These are phyloP conservation scores for Pyropia haitanensis DNA, from an alignment of 23 red algal genomes.

Conservation along the genomic window DNA sequence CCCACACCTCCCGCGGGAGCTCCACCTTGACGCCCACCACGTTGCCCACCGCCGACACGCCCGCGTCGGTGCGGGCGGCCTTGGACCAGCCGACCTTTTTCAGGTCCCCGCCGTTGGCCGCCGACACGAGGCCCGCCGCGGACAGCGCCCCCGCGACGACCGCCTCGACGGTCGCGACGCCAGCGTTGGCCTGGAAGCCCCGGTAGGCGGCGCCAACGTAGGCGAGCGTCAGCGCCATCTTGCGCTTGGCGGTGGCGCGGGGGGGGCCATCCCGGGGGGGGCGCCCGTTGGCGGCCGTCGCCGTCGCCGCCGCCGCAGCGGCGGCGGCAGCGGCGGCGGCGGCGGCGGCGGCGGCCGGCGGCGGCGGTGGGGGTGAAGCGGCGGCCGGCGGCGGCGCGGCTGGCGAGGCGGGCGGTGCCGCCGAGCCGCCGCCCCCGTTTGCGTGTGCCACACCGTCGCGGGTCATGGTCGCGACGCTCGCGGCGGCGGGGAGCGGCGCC, in stretches of 20 bases:
- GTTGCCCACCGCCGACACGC: constrained; percentile 73
- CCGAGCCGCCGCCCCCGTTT: too few relatives aligned
- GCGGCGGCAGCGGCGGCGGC: too few relatives aligned
- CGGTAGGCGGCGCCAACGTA: constrained; percentile 57
- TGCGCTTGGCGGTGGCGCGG: constrained; percentile 19
- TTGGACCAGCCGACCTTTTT: constrained; percentile 72
- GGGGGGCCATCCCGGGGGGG: too few relatives aligned
- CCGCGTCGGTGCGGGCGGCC: constrained; percentile 85
- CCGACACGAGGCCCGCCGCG: constrained; percentile 19
- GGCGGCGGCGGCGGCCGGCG: too few relatives aligned
- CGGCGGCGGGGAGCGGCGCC: too few relatives aligned
- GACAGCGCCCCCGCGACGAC: constrained; percentile 49
- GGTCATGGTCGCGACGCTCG: too few relatives aligned
- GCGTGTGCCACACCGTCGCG: too few relatives aligned
- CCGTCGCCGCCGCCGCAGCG: too few relatives aligned
- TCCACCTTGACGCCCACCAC: constrained; percentile 65
- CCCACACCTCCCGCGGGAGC: constrained; percentile 30
- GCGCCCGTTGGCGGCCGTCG: too few relatives aligned
- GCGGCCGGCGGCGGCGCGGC: too few relatives aligned
- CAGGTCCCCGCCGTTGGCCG: constrained; percentile 23
- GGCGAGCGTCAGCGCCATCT: constrained; percentile 37
- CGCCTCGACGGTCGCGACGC: constrained; percentile 45
- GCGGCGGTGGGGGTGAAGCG: too few relatives aligned
- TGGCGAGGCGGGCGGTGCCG: too few relatives aligned
- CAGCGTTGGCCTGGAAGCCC: constrained; percentile 29